Conservation (phyloP, 2,329 filamentous ascomycete species). For the Aspergillus aculeatus region DNA sequence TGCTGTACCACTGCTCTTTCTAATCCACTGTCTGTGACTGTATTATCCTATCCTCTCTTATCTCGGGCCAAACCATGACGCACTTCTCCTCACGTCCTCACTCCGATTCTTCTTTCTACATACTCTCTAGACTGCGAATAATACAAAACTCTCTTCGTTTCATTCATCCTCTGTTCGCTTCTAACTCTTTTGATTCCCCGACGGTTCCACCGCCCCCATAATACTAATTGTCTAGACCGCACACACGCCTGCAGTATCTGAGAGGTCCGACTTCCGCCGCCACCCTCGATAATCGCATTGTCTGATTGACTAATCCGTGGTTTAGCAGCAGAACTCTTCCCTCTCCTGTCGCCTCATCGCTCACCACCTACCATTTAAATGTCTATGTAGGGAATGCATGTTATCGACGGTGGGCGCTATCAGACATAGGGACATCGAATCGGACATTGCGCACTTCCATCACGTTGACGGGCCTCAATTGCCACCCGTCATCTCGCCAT, state of each 20-base stretch:
- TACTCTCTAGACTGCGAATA: slow-evolving; percentile 22
- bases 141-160: slow-evolving; percentile 2
- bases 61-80: slow-evolving; percentile 35
- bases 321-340: background rate
- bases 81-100: slow-evolving; percentile 29
- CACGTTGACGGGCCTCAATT: slow-evolving; percentile 11
- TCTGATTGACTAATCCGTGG: background rate
- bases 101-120: slow-evolving; percentile 25
- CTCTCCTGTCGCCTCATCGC: background rate
- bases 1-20: background rate
- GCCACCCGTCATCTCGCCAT: slow-evolving; percentile 12
- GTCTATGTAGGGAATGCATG: slow-evolving; percentile 4
- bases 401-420: slow-evolving; percentile 2
- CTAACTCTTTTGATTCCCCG: background rate
- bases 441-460: slow-evolving; percentile 7
- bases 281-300: background rate
- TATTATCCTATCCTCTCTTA: slow-evolving; percentile 7
- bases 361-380: background rate
- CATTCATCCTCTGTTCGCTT: slow-evolving; percentile 2
- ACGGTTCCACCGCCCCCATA: slow-evolving; percentile 7
- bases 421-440: slow-evolving; percentile 8
- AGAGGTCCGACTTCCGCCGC: slow-evolving; percentile 2
- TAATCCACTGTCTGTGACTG: slow-evolving; percentile 4
- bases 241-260: slow-evolving; percentile 4
- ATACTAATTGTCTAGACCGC: slow-evolving; percentile 4